phyloP scores from a whole-genome alignment of 1,139 yeast genomes.

The Scheffersomyces insectosa region DNA sequence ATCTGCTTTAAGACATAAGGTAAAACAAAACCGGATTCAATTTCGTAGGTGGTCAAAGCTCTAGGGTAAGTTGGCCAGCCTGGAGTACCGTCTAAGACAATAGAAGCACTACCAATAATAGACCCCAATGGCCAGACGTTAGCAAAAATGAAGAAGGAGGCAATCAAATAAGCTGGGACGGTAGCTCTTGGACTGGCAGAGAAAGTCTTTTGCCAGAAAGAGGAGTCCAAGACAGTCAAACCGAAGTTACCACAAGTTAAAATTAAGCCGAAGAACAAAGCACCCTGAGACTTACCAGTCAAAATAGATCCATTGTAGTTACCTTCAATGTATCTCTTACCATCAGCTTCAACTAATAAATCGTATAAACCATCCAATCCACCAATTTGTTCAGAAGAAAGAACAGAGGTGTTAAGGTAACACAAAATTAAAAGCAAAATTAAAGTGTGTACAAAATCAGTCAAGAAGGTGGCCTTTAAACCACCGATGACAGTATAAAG shows the following conservation, averaged over 20 bases:
- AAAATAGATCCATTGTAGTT: conserved; percentile 34
- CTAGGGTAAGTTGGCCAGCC: conserved; percentile 33
- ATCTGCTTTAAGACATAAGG: conserved; percentile 29
- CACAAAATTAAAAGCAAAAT: conserved; percentile 31
- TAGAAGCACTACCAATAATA: conserved; percentile 26
- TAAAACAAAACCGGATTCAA: conserved; percentile 28
- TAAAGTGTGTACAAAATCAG: conserved; percentile 38
- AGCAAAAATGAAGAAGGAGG: conserved; percentile 31
- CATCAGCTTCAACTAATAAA: conserved; percentile 14
- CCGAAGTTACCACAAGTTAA: conserved; percentile 32
- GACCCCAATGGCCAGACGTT: conserved; percentile 36
- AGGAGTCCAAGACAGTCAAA: conserved; percentile 30
- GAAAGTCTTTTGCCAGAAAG: conserved; percentile 37
- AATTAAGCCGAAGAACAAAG: conserved; percentile 29
- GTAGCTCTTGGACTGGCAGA: conserved; percentile 34
- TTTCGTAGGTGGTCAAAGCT: conserved; percentile 23
- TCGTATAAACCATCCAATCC: conserved; percentile 31
- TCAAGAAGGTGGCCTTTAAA: conserved; percentile 40
- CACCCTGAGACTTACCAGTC: conserved; percentile 36
- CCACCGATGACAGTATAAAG: conserved; percentile 43
- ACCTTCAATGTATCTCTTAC: conserved; percentile 25
- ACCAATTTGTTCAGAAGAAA: conserved; percentile 26
- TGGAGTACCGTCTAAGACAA: conserved; percentile 25
- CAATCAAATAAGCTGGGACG: conserved; percentile 39
- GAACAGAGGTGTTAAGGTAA: conserved; percentile 27